Evolutionary conservation across 2,329 filamentous ascomycete genomes (phyloP), one percentile per base, ranked within the genome.

Genomic region (Exophiala bonariae): DNA sequence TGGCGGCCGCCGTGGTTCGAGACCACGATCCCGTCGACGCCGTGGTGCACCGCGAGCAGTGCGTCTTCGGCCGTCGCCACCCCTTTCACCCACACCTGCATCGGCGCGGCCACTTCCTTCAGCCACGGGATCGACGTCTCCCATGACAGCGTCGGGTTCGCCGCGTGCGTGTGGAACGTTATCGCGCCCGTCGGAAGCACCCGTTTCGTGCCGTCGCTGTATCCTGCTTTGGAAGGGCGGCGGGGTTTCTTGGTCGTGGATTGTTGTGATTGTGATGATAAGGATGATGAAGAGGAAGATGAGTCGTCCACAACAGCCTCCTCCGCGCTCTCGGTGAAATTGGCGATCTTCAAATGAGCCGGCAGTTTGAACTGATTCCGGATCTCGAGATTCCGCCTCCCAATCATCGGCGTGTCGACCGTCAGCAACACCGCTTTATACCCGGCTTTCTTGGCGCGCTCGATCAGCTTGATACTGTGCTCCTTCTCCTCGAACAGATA

Each of bases 131-230:
- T 55, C 7, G 48, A 41, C 11, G 54, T 46, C 35, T 58, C 56
- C 56, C 56, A 58, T 26, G 26, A 46, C 11, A 97, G 81, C 0
- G 79, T 77, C 0, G 92, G 91, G 65, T 90, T 96, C 7, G 90
- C 91, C 63, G 97, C 92, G 68, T 97, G 97, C 10, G 92, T 96
- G 13, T 93, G 91, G 65, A 95, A 99, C 1, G 92, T 97, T 58
- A 97, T 84, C 64, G 85, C 84, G 23, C 81, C 82, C 63, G 85
- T 91, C 1, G 93, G 92, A 30, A 96, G 85, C 14, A 48, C 34
- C 5, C 55, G 44, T 32, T 41, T 42, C 16, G 44, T 14, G 9
- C 49, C 51, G 46, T 56, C 44, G 16, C 43, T 41, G 34, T 52
- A 50, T n/a, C 50, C 50, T 7, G 42, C 38, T 22, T 35, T 23